Conservation (phyloP, 208 protist genomes). For the Crithidia bombi region DNA sequence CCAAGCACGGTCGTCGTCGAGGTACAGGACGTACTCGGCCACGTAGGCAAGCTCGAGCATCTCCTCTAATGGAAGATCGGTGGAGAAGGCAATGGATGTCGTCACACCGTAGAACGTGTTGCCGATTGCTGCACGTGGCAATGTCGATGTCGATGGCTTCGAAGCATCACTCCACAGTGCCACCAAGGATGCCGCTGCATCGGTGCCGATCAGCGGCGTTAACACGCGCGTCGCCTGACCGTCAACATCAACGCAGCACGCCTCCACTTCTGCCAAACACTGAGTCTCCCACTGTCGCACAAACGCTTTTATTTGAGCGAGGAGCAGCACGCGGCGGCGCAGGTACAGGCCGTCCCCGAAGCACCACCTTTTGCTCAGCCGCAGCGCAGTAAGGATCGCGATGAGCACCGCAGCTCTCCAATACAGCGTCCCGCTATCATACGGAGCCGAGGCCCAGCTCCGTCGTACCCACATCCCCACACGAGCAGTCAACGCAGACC, state of each 20-base stretch:
- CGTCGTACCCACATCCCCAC: neutral
- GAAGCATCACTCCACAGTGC: neutral
- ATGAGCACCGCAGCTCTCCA: conserved; percentile 10
- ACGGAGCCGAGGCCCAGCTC: neutral
- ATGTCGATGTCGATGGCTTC: neutral
- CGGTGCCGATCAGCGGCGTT: conserved; percentile 2
- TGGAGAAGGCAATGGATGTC: conserved; percentile 37
- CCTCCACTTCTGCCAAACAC: conserved; percentile 44
- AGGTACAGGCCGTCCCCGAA: conserved; percentile 42
- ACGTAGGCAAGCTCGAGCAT: conserved; percentile 37
- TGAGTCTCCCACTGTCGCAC: conserved; percentile 49
- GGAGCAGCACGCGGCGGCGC: conserved; percentile 39
- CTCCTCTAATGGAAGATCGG: conserved; percentile 29
- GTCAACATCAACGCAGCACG: conserved; percentile 22
- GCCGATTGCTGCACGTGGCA: neutral
- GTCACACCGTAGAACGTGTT: conserved; percentile 34
- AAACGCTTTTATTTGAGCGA: conserved; percentile 30
- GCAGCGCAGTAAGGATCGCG: conserved; percentile 22
- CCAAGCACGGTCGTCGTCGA: conserved; percentile 34
- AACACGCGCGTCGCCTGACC: conserved; percentile 8
- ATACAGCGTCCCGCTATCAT: conserved; percentile 12
- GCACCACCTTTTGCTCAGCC: conserved; percentile 17
- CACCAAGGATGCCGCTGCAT: neutral
- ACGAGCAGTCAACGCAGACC: neutral
- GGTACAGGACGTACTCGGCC: conserved; percentile 27